A percentile compares a stretch with the other conserved stretches of the same genome.
Conservation (phyloP, 306 rosid species). For the Vigna mungo region DNA sequence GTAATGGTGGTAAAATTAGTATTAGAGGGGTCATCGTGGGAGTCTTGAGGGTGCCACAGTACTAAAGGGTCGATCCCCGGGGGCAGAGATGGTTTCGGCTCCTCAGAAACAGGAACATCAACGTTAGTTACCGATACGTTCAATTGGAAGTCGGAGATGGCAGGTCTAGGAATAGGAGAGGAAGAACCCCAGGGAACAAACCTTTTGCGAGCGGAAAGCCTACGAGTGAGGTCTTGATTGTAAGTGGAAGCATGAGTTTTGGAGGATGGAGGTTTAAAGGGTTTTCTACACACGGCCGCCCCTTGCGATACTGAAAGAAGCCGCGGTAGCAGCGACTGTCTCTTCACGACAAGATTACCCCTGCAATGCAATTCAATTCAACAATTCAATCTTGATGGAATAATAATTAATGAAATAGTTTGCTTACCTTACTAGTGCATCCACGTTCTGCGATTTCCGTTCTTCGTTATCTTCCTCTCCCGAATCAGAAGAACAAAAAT, state of each 20-base stretch:
- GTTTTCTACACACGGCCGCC: slow-evolving; percentile 78
- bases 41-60: slow-evolving; percentile 79
- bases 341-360: slow-evolving; percentile 77
- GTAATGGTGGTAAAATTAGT: slow-evolving; percentile 52
- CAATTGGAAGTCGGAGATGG: slow-evolving; percentile 9
- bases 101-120: slow-evolving; percentile 36
- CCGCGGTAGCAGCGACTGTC: slow-evolving; percentile 87
- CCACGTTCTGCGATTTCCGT: slow-evolving; percentile 81
- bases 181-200: slow-evolving; percentile 95
- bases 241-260: slow-evolving; percentile 55
- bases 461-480: slow-evolving; percentile 45
- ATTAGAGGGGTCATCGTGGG: slow-evolving; percentile 36
- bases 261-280: slow-evolving; percentile 86
- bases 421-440: slow-evolving; percentile 84
- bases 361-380: slow-evolving; percentile 30
- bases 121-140: slow-evolving; percentile 21
- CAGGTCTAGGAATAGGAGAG: slow-evolving; percentile 46
- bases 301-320: slow-evolving; percentile 77
- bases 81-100: slow-evolving; percentile 58
- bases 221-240: slow-evolving; percentile 71
- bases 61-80: slow-evolving; percentile 80
- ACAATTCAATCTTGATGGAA: background rate
- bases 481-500: slow-evolving; percentile 52
- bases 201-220: slow-evolving; percentile 84
- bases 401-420: background rate